Conservation (phyloP, 2,329 filamentous ascomycete species). For the Neoarthrinium moseri region DNA sequence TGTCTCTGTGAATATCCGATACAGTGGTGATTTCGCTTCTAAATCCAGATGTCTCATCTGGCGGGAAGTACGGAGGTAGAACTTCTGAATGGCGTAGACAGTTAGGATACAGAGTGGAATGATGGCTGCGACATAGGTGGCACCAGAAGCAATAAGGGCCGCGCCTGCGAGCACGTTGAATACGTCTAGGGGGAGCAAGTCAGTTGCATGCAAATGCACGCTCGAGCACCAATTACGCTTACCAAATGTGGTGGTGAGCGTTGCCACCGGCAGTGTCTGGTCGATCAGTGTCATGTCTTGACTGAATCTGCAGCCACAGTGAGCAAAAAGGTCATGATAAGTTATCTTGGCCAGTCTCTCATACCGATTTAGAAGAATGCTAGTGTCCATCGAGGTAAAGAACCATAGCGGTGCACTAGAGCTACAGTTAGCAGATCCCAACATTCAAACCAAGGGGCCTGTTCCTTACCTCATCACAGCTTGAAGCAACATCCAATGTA, state of each 20-base stretch:
- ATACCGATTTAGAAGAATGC: slow-evolving; percentile 39
- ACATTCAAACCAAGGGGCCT: not conserved
- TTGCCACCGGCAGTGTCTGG: slow-evolving; percentile 35
- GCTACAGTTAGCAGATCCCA: not conserved
- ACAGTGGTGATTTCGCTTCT: slow-evolving; percentile 41
- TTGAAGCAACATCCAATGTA: not conserved
- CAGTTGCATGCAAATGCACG: not conserved
- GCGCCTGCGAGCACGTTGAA: slow-evolving; percentile 35
- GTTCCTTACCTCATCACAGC: not conserved
- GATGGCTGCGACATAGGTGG: slow-evolving; percentile 34
- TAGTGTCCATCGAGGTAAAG: slow-evolving; percentile 38
- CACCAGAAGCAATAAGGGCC: slow-evolving; percentile 39
- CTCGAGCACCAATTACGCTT: not conserved
- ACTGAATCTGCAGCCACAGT: slow-evolving; percentile 30
- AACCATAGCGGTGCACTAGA: slow-evolving; percentile 37
- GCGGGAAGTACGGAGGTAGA: slow-evolving; percentile 45
- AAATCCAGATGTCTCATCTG: slow-evolving; percentile 45
- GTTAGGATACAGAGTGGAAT: slow-evolving; percentile 15
- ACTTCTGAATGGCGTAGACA: slow-evolving; percentile 40
- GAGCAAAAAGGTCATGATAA: not conserved
- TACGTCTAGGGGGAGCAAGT: slow-evolving; percentile 24
- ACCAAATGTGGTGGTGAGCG: slow-evolving; percentile 20
- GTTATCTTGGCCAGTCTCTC: not conserved
- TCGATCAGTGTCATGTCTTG: slow-evolving; percentile 44
- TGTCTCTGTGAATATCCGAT: slow-evolving; percentile 43